Evolutionary conservation across 2,329 filamentous ascomycete genomes (phyloP), one percentile per base, ranked within the genome.

Genomic region (Exophiala lecanii-corni): DNA sequence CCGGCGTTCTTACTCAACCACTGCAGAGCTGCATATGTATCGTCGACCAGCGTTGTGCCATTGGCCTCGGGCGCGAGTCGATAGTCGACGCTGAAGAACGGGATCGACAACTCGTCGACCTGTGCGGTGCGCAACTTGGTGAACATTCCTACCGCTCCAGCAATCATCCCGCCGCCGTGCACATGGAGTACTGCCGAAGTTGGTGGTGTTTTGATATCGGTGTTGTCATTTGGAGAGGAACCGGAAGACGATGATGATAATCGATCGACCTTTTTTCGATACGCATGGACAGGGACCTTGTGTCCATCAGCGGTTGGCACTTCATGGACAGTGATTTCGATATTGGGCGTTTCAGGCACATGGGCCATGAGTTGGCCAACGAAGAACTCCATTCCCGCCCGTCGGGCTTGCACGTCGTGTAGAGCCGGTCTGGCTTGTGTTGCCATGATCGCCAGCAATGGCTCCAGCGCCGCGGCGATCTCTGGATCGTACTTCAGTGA

Each of bases 1-100:
- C 32, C 45, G 2, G 66, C 62, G 44, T 73, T 58, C 17, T 58
- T 39, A 33, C 57, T 45, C 2, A 72, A 45, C 62, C 65, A 73
- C 4, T 55, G 21, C 15, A 72, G 58, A 2, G 54, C 54, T 5
- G 57, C 49, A 38, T 59, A 60, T 42, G 48, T 49, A 38, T 59
- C 59, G 39, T 60, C 53, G n/a, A 50, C 46, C 1, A 51, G 53
- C 2, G 45, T 48, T n/a, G 53, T 51, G 31, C 50, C 49, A 13
- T 50, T 53, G 20, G 56, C 34, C 39, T 59, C 57, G 2, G 58
- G 58, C 2, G 59, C 55, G 15, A 56, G 17, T 15, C 57, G 53
- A 37, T 58, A 59, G 20, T 58, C 56, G 10, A 59, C 52, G 15
- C 54, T 53, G 46, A 59, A 59, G 13, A 59, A 41, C 28, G 50